Conservation (phyloP, 208 protist genomes). For the Wallacemonas rigidus region DNA sequence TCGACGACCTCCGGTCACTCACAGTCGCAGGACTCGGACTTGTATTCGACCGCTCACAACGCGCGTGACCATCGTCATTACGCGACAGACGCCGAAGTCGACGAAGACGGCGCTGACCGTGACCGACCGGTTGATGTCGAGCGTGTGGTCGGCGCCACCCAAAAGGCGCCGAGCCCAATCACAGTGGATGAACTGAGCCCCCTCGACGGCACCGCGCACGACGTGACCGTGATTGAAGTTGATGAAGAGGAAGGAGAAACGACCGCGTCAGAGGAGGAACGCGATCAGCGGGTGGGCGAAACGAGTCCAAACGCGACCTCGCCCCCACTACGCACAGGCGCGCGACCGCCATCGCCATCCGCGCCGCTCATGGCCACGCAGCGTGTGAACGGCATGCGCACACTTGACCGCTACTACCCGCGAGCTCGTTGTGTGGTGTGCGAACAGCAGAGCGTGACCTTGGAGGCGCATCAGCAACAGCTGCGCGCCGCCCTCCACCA, state of each 20-base stretch:
- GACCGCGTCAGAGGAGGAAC: too few species aligned
- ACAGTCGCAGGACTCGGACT: too few species aligned
- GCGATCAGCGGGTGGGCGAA: too few species aligned
- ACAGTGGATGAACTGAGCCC: conserved; percentile 10
- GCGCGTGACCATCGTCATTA: too few species aligned
- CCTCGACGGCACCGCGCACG: neutral
- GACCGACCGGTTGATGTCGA: conserved; percentile 11
- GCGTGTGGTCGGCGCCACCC: neutral
- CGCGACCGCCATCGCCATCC: neutral
- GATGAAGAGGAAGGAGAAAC: neutral
- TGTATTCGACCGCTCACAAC: too few species aligned
- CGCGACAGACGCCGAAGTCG: neutral
- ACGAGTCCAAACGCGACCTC: too few species aligned
- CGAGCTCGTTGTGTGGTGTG: conserved; percentile 46
- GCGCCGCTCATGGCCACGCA: conserved; percentile 20
- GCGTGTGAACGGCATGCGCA: conserved; percentile 27
- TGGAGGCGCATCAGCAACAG: conserved; percentile 21
- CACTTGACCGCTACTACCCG: conserved; percentile 52
- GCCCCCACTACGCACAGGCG: too few species aligned
- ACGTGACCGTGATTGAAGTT: neutral
- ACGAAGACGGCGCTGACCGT: neutral
- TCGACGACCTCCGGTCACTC: too few species aligned
- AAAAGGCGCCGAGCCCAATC: conserved; percentile 1
- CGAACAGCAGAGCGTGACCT: conserved; percentile 26
- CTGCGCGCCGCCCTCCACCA: conserved; percentile 2